Conservation (phyloP, 2,329 filamentous ascomycete species). For the Oidium heveae region DNA sequence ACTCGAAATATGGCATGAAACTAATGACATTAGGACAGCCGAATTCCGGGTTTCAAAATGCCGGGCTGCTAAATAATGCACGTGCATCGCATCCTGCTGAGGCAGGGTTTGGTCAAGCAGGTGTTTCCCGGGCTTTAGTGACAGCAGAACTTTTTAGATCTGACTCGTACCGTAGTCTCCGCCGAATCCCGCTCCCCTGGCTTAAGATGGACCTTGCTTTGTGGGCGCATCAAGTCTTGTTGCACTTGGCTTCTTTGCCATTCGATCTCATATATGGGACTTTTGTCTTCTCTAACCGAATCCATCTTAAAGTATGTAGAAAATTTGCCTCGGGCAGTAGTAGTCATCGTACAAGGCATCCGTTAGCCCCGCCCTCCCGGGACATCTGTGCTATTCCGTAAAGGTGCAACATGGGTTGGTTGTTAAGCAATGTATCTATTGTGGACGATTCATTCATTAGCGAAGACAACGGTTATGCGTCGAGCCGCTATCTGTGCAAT, state of each 20-base stretch:
- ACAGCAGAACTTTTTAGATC: not conserved
- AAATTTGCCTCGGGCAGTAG: not conserved
- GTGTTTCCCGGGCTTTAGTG: not conserved
- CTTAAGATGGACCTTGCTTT: not conserved
- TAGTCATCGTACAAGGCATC: not conserved
- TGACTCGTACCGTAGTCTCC: not conserved
- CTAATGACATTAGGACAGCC: not conserved
- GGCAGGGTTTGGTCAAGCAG: not conserved
- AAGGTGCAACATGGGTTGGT: not conserved
- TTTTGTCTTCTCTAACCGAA: not conserved
- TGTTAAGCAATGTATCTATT: not conserved
- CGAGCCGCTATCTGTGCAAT: not conserved
- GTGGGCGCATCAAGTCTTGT: not conserved
- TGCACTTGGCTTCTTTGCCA: not conserved
- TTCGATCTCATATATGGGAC: not conserved
- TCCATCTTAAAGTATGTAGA: not conserved
- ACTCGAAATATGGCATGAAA: not conserved
- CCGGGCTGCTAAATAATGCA: constrained; percentile 1
- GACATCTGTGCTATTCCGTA: not conserved
- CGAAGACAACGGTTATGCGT: not conserved
- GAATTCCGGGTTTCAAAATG: not conserved
- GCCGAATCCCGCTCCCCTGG: not conserved
- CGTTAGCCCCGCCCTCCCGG: not conserved
- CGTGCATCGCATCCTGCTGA: not conserved
- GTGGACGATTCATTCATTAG: not conserved